Percentiles rank a stretch among this genome's conserved stretches.
Conservation (phyloP, 75 land plant genomes). For the Selaginella tamariscina region DNA sequence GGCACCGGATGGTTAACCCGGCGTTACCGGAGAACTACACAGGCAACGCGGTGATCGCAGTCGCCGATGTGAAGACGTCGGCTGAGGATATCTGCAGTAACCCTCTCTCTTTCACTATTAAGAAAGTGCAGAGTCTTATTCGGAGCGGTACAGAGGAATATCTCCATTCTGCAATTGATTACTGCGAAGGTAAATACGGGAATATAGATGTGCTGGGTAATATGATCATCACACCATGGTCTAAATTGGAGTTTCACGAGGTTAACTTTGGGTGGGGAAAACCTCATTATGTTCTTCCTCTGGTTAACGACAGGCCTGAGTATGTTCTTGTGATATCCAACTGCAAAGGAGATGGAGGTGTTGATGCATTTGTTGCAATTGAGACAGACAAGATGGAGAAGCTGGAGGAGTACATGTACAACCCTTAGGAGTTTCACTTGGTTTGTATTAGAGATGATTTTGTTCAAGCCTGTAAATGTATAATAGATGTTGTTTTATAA, state of each 20-base stretch:
- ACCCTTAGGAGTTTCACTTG: no score
- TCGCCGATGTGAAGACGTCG: background rate
- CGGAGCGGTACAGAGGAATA: background rate
- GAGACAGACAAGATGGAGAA: constrained; percentile 3
- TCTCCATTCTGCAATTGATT: background rate
- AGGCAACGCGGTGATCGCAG: background rate
- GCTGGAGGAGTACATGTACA: no score
- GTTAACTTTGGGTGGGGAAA: constrained; percentile 11
- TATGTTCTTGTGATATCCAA: constrained; percentile 1
- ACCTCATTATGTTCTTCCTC: background rate
- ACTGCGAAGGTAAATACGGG: background rate
- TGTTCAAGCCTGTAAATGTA: no score
- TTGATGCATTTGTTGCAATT: background rate
- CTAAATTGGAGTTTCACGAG: background rate
- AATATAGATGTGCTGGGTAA: background rate
- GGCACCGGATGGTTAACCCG: constrained; percentile 1
- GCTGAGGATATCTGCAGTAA: background rate
- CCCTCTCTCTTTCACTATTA: background rate
- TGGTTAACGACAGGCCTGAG: background rate
- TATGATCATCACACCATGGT: constrained; percentile 9
- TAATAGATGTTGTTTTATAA: no score
- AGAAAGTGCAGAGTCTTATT: background rate
- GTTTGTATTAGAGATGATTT: no score
- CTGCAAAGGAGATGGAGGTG: constrained; percentile 1
- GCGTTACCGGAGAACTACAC: background rate